These are phyloP conservation scores for Gnomoniopsis smithogilvyi DNA, from an alignment of 2,329 filamentous ascomycete species.

Conservation along the genomic window DNA sequence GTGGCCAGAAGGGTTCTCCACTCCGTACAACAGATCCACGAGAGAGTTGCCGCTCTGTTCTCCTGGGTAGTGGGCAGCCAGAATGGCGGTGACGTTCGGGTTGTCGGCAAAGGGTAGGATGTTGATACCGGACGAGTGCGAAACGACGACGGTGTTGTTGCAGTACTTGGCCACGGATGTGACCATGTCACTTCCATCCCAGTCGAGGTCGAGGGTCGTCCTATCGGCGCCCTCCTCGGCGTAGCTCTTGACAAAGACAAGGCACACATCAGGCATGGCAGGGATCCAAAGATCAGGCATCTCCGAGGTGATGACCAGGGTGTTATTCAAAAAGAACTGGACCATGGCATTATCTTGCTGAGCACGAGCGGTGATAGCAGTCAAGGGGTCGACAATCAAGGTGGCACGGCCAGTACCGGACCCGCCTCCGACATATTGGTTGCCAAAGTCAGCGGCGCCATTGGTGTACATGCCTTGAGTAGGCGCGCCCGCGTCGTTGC, in stretches of 20 bases:
- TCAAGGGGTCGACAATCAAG: conserved; percentile 52
- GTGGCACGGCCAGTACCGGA: conserved; percentile 51
- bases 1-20: conserved; percentile 57
- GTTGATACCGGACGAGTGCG: conserved; percentile 61
- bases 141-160: conserved; percentile 48
- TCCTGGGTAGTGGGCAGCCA: conserved; percentile 60
- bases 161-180: conserved; percentile 42
- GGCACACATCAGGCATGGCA: conserved; percentile 59
- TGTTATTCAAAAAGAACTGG: conserved; percentile 42
- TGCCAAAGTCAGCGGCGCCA: conserved; percentile 58
- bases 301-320: conserved; percentile 33
- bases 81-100: conserved; percentile 58
- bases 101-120: conserved; percentile 55
- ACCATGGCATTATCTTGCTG: conserved; percentile 39
- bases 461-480: conserved; percentile 65
- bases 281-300: conserved; percentile 44
- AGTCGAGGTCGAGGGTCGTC: conserved; percentile 51
- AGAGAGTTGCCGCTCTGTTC: conserved; percentile 60
- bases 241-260: conserved; percentile 65
- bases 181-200: conserved; percentile 61
- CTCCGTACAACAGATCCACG: conserved; percentile 60
- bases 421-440: conserved; percentile 58
- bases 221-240: conserved; percentile 62
- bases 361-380: conserved; percentile 50
- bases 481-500: conserved; percentile 61